Evolutionary conservation across 495 filamentous ascomycete species (phyloP).

Genomic region (Tuber calosporum): DNA sequence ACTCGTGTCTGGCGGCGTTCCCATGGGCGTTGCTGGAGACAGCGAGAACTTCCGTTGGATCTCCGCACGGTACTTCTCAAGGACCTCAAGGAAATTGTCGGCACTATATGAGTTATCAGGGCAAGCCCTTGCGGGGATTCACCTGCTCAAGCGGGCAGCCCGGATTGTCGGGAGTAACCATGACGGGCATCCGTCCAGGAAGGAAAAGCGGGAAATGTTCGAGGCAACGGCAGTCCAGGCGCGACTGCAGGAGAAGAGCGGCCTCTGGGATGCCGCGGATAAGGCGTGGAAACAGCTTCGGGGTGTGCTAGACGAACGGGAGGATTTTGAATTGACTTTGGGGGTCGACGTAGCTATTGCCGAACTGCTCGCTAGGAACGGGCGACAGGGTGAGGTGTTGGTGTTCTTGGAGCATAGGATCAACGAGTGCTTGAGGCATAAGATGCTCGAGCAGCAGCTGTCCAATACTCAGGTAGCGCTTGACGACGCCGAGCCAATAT

Average conservation of each 20-base stretch:
- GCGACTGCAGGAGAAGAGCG: background rate
- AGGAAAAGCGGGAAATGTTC: background rate
- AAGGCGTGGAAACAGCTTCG: background rate
- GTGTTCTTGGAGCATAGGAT: background rate
- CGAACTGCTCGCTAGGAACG: background rate
- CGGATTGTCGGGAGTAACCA: constrained; percentile 2
- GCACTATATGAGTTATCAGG: background rate
- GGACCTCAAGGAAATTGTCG: background rate
- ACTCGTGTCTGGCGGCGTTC: background rate
- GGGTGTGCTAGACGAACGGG: background rate
- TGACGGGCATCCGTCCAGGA: background rate
- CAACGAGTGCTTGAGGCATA: background rate
- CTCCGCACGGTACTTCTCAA: background rate
- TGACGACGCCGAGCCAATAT: background rate
- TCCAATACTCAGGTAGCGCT: background rate
- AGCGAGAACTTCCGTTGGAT: background rate
- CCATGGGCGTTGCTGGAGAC: background rate
- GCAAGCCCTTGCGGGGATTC: background rate
- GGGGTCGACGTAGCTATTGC: background rate
- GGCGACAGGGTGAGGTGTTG: background rate
- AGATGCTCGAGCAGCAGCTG: background rate
- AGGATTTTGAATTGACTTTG: background rate
- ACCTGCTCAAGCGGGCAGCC: background rate
- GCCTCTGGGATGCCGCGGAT: background rate
- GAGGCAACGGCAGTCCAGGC: background rate